Percentiles rank a stretch among this genome's conserved stretches.
These are phyloP conservation scores for Floccularia luteovirens DNA, from an alignment of 768 basidiomycete species.

Conservation along the genomic window DNA sequence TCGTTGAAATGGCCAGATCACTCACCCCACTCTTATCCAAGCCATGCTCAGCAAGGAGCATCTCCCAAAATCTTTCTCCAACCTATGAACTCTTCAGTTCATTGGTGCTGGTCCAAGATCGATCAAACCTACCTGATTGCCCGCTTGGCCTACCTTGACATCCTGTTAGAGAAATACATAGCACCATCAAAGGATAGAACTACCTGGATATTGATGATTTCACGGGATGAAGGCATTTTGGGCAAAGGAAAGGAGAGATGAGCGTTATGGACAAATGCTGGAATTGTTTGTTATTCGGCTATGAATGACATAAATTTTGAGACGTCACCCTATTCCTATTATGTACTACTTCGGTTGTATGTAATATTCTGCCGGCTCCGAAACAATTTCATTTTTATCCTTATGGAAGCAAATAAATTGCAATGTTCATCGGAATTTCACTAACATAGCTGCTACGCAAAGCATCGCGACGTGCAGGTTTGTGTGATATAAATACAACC, in stretches of 20 bases:
- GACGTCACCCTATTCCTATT: too few species aligned
- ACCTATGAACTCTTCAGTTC: slow-evolving; percentile 29
- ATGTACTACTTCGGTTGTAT: too few species aligned
- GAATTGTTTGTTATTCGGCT: too few species aligned
- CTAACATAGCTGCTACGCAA: too few species aligned
- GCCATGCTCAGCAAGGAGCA: slow-evolving; percentile 83
- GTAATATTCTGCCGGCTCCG: too few species aligned
- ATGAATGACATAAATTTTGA: too few species aligned
- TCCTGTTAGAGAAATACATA: slow-evolving; percentile 4
- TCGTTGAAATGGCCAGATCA: slow-evolving; percentile 10
- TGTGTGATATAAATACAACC: too few species aligned
- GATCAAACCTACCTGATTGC: slow-evolving; percentile 29
- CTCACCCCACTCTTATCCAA: slow-evolving; percentile 64
- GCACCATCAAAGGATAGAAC: slow-evolving; percentile 1
- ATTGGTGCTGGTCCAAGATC: slow-evolving; percentile 5
- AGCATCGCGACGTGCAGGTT: too few species aligned
- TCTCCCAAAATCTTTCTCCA: slow-evolving; percentile 85
- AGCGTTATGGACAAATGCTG: slow-evolving; percentile 6
- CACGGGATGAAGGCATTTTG: slow-evolving; percentile 52
- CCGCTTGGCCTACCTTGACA: slow-evolving; percentile 65
- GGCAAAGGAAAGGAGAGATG: slow-evolving; percentile 2
- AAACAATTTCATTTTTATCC: too few species aligned
- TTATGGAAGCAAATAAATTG: too few species aligned
- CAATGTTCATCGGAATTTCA: too few species aligned
- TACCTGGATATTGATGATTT: slow-evolving; percentile 81